Base-by-base conservation (phyloP, 352 stramenopile genomes). In the Thraustochytrium striatum region DNA sequence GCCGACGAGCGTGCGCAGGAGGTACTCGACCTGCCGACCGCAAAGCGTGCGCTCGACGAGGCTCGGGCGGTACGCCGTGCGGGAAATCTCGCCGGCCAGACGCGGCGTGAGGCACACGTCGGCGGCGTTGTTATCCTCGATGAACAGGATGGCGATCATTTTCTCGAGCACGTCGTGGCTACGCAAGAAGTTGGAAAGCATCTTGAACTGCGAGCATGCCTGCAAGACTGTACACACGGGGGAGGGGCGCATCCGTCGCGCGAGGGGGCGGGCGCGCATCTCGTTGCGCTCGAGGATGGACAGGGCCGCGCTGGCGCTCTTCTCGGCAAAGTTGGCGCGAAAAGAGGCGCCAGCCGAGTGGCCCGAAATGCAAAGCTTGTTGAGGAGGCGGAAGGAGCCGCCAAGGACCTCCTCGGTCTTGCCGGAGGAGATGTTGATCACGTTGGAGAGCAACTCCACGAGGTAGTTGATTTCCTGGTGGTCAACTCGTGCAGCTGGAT, bases 241-340 rank as follows among this genome's bases (percentile, higher is more conserved):
- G 41, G 30, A 11, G 65, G 41, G n/a, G 52, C n/a, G 50, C 11
- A 8, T 75, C 65, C 21, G 32, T 38, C 1, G 25, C 19, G 39
- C 68, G 39, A 3, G n/a, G 11, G 0, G n/a, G 43, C 44, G 65
- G 58, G 58, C 50, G 35, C 65, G 65, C 43, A 19, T 41, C 36
- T 75, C 65, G 36, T 75, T 75, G 32, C 65, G 65, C 41, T 75
- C 65, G 7, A 75, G 52, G 25, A 75, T 75, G 19, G 65, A 62
- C 7, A 75, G 39, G 16, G 65, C 65, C 11, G 65, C 65, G 11
- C 16, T 30, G 3, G 65, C 65, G 35, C 32, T 61, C 35, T 68
- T 72, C 47, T 75, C 41, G 11, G 65, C 65, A 39, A 62, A 61
- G 41, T 11, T 39, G 25, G n/a, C 16, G 0, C 41, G 39, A 72